Evolutionary conservation across 2,329 filamentous ascomycete genomes (phyloP).

Genomic region (Monilinia vaccinii-corymbosi): DNA sequence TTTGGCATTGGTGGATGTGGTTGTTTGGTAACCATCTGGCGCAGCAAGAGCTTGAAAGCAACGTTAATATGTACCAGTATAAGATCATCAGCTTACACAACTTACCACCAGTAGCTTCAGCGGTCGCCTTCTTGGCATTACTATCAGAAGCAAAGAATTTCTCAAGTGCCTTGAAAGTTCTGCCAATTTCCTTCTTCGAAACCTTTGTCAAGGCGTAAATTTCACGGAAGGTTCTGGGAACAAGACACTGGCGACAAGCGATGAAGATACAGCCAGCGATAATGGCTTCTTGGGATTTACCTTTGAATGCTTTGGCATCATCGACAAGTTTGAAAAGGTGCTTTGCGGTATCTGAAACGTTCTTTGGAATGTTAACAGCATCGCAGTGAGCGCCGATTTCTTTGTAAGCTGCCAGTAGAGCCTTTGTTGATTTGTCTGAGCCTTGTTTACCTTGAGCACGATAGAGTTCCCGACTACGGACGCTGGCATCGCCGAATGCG

Average conservation of each 20-base stretch:
- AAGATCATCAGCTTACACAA: conserved; percentile 19
- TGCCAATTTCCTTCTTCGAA: conserved; percentile 92
- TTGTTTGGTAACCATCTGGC: conserved; percentile 58
- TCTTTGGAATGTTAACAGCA: conserved; percentile 68
- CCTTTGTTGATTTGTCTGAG: conserved; percentile 76
- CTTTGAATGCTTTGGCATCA: conserved; percentile 88
- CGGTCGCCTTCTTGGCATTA: conserved; percentile 42
- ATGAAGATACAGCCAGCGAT: conserved; percentile 98
- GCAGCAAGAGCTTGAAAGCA: conserved; percentile 22
- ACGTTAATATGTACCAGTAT: conserved; percentile 27
- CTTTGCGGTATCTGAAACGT: conserved; percentile 82
- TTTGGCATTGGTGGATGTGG: conserved; percentile 67
- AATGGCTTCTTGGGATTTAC: conserved; percentile 87
- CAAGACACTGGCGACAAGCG: conserved; percentile 80
- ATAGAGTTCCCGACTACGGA: conserved; percentile 64
- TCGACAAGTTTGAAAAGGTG: conserved; percentile 92
- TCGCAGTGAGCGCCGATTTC: conserved; percentile 86
- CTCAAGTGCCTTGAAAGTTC: conserved; percentile 90
- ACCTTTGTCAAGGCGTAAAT: conserved; percentile 91
- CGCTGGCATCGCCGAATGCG: conserved; percentile 67
- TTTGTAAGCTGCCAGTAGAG: conserved; percentile 71
- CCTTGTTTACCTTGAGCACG: conserved; percentile 76
- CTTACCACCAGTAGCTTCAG: conserved; percentile 47
- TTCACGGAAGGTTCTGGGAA: conserved; percentile 86
- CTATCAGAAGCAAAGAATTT: conserved; percentile 74